Conservation (phyloP, 352 stramenopile genomes). For the Pseudoperonospora humuli region DNA sequence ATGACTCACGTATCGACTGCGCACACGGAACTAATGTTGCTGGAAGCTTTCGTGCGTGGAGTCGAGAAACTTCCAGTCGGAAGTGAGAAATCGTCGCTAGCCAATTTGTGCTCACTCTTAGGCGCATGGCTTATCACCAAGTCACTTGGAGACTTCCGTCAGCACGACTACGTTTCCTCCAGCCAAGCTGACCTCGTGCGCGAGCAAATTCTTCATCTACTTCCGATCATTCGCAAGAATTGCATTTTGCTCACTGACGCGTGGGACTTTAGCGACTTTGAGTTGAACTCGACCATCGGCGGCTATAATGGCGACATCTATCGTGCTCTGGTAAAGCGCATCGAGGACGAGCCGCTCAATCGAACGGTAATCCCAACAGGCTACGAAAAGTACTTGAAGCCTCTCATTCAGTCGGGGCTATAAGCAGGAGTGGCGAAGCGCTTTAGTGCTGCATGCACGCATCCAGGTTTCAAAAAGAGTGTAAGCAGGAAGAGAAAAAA, state of each 20-base stretch:
- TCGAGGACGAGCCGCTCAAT: conserved; percentile 39
- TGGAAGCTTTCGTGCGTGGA: conserved; percentile 28
- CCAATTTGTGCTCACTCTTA: conserved; percentile 38
- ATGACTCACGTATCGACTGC: conserved; percentile 42
- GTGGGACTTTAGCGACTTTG: conserved; percentile 52
- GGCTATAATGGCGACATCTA: conserved; percentile 51
- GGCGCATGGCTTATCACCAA: conserved; percentile 38
- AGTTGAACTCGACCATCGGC: conserved; percentile 51
- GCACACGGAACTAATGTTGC: conserved; percentile 41
- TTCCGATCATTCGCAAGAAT: conserved; percentile 39
- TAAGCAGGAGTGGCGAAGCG: too few species aligned
- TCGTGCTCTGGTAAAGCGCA: conserved; percentile 32
- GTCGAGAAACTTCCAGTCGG: conserved; percentile 17
- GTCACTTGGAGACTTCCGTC: conserved; percentile 44
- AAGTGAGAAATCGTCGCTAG: conserved; percentile 22
- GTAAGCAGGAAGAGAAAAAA: too few species aligned
- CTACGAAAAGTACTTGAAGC: conserved; percentile 36
- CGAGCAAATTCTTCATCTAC: conserved; percentile 24
- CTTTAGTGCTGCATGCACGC: too few species aligned
- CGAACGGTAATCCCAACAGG: conserved; percentile 31
- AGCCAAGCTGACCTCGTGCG: conserved; percentile 29
- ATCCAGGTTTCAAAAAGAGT: too few species aligned
- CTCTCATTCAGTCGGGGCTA: conserved; percentile 21
- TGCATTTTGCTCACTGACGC: conserved; percentile 34
- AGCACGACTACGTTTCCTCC: conserved; percentile 48